Percentiles rank a stretch among this genome's conserved stretches.
Conservation (phyloP, 2,329 filamentous ascomycete species). For the Trichoderma oligosporum region DNA sequence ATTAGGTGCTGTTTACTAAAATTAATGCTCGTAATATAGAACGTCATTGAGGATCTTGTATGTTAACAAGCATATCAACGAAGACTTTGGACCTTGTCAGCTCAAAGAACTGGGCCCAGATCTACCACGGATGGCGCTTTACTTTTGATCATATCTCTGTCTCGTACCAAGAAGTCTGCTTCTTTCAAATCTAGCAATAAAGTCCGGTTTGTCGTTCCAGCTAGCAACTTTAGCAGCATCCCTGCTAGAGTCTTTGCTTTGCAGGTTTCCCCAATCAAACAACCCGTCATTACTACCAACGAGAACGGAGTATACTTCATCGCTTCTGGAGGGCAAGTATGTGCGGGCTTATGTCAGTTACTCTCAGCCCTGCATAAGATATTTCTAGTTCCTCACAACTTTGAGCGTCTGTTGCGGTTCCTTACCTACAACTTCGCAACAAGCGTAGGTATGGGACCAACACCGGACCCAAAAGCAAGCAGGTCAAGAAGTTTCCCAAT, state of each 20-base stretch:
- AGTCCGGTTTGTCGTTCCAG: slow-evolving; percentile 84
- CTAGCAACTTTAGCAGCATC: slow-evolving; percentile 96
- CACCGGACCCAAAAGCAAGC: slow-evolving; percentile 64
- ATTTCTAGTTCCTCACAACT: slow-evolving; percentile 95
- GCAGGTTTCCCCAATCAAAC: slow-evolving; percentile 79
- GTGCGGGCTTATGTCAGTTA: too few species aligned
- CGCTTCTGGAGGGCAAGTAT: slow-evolving; percentile 87
- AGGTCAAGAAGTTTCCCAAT: slow-evolving; percentile 70
- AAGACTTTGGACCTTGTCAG: slow-evolving; percentile 83
- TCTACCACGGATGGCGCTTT: slow-evolving; percentile 97
- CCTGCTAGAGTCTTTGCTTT: slow-evolving; percentile 90
- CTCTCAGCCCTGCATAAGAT: slow-evolving; percentile 93
- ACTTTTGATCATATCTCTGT: slow-evolving; percentile 90
- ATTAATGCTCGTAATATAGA: slow-evolving; percentile 82
- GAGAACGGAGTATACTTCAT: slow-evolving; percentile 96
- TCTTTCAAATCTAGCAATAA: slow-evolving; percentile 62
- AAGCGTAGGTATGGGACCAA: slow-evolving; percentile 57
- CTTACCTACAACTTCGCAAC: slow-evolving; percentile 69
- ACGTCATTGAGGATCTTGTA: slow-evolving; percentile 94
- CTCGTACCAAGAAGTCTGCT: slow-evolving; percentile 59
- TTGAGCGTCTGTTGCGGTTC: slow-evolving; percentile 94
- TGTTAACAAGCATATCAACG: slow-evolving; percentile 78
- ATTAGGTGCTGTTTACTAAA: slow-evolving; percentile 68
- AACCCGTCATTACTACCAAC: slow-evolving; percentile 90
- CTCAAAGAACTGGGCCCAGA: slow-evolving; percentile 94